phyloP scores from a whole-genome alignment of 2,329 filamentous ascomycete genomes.

The Moelleriella libera region DNA sequence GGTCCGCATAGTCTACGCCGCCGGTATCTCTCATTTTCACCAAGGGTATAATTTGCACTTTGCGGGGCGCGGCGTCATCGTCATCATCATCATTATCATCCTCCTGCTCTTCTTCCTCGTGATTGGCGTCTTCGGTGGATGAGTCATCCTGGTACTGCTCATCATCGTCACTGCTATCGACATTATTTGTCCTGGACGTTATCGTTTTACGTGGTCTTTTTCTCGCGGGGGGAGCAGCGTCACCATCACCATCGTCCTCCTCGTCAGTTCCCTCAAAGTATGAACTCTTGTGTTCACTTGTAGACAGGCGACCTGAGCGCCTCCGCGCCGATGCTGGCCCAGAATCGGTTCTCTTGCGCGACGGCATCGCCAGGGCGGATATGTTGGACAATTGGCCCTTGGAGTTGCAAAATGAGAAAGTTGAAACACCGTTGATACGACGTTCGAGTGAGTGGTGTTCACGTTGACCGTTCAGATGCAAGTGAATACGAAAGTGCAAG shows the following conservation, averaged over 20 bases:
- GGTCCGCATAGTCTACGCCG: constrained; percentile 32
- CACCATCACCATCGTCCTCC: constrained; percentile 5
- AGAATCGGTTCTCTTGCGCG: constrained; percentile 1
- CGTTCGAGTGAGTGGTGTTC: too few relatives aligned
- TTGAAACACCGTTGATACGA: too few relatives aligned
- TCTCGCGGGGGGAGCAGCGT: constrained; percentile 1
- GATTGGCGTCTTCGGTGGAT: constrained; percentile 12
- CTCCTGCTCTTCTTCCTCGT: constrained; percentile 8
- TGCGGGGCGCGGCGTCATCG: constrained; percentile 21
- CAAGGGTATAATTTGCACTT: constrained; percentile 19
- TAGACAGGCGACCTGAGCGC: constrained; percentile 32
- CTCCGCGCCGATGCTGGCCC: constrained; percentile 15
- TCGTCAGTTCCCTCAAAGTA: constrained; percentile 28
- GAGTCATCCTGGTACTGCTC: constrained; percentile 11
- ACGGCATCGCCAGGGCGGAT: background rate
- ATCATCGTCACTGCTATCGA: constrained; percentile 4
- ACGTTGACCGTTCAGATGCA: too few relatives aligned
- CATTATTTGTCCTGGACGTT: constrained; percentile 6
- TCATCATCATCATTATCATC: constrained; percentile 19
- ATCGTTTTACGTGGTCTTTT: constrained; percentile 15
- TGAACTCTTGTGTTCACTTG: constrained; percentile 30
- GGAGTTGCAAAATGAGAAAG: too few relatives aligned
- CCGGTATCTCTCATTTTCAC: constrained; percentile 19
- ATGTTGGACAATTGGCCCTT: too few relatives aligned
- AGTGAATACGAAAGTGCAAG: too few relatives aligned